Base-by-base conservation (phyloP, 257 asterid species). In the Solanum appendiculatum region DNA sequence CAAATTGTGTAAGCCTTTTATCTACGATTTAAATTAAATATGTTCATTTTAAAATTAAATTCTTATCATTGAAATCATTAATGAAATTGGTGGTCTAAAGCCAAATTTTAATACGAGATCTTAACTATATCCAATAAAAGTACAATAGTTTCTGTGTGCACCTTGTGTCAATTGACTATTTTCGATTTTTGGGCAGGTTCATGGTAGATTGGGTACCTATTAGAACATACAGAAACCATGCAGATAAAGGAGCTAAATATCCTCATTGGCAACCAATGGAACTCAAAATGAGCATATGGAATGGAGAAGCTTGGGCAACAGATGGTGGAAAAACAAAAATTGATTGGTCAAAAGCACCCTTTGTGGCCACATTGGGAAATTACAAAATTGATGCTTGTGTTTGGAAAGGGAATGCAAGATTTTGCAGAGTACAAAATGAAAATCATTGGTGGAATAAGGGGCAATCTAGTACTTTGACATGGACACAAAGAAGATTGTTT, bases 201-300 rank as follows among this genome's bases (percentile, higher is more conserved):
- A 92, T 97, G 97, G 99, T 95, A 87, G 99, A 97, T 42, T 91
- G 94, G 97, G 93, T 95, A 73, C 99, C 99, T 14, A 93, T 97
- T 25, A 84, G 99, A 66, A 95, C 99, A 39, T 94, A 89, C 86
- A 90, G 98, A 91, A 97, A 97, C 92, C 98, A 97, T 85, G 92
- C 88, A 36, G 95, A 94, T 12, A 89, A 93, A 81, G 98, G 97
- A 2, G 97, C 95, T 34, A 91, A 94, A 31, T 97, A 29, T 82
- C 98, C 98, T 7, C 89, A 87, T 73, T 87, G 84, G 91, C 93
- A 94, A 86, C 96, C 97, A 5, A 94, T 95, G 98, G 83, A 89
- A 60, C 85, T 94, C 29, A 89, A 89, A 44, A 29, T 66, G 27
- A 93, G 94, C 46, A 1, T 95, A 46, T 95, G 98, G 99, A 90